Conservation (phyloP, 2,329 filamentous ascomycete genomes). For the Penicillium sp. region DNA sequence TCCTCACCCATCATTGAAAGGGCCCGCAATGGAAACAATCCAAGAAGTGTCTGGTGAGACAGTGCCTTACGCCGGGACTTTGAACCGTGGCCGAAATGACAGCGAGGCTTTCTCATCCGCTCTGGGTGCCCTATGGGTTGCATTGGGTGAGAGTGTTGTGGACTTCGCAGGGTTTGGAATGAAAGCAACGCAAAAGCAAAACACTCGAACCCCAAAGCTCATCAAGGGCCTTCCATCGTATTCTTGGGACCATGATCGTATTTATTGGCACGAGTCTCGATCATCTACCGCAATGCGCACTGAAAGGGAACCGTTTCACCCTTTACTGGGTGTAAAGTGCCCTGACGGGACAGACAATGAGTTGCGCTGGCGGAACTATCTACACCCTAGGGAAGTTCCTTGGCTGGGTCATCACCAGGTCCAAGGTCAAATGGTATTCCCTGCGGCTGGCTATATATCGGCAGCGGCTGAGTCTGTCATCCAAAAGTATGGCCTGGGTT, state of each 20-base stretch:
- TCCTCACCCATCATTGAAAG: conserved; percentile 29
- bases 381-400: conserved; percentile 24
- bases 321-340: conserved; percentile 15
- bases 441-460: conserved; percentile 24
- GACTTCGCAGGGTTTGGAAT: conserved; percentile 14
- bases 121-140: conserved; percentile 14
- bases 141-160: conserved; percentile 11
- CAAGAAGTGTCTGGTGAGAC: conserved; percentile 13
- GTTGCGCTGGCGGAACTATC: conserved; percentile 26
- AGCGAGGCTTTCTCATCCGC: conserved; percentile 11
- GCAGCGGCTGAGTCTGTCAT: conserved; percentile 23
- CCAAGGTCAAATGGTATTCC: conserved; percentile 27
- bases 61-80: conserved; percentile 13
- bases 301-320: conserved; percentile 13
- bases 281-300: conserved; percentile 8
- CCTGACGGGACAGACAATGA: conserved; percentile 15
- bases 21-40: conserved; percentile 25
- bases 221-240: conserved; percentile 18
- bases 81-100: conserved; percentile 12
- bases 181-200: neutral
- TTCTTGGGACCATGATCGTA: conserved; percentile 19
- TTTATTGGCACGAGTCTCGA: conserved; percentile 20
- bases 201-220: neutral
- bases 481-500: conserved; percentile 8
- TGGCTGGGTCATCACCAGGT: conserved; percentile 31